Evolutionary conservation across 2,329 filamentous ascomycete genomes (phyloP).

Genomic region (Hypoxylon sp.): DNA sequence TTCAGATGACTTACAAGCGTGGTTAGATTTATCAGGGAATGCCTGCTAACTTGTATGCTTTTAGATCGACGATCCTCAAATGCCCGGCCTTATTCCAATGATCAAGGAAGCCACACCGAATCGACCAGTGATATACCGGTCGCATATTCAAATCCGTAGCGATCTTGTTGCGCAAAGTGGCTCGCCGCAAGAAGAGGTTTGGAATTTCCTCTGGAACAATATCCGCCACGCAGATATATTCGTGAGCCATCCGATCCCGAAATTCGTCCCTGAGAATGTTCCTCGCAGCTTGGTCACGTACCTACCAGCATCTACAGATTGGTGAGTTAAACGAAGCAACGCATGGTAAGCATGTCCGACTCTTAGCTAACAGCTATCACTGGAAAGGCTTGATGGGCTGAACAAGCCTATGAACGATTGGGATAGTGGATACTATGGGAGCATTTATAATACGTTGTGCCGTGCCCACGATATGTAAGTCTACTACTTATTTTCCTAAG

Average conservation of each 20-base stretch:
- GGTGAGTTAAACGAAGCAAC: conserved; percentile 56
- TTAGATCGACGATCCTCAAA: conserved; percentile 83
- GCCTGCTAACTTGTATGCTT: conserved; percentile 11
- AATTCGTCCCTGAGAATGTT: conserved; percentile 78
- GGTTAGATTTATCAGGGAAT: conserved; percentile 17
- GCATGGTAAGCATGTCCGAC: neutral
- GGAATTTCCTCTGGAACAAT: conserved; percentile 79
- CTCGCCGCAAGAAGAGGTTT: conserved; percentile 78
- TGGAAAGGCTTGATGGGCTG: conserved; percentile 75
- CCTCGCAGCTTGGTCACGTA: conserved; percentile 76
- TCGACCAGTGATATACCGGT: conserved; percentile 83
- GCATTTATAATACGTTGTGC: conserved; percentile 76
- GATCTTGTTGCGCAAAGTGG: conserved; percentile 74
- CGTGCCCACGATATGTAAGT: conserved; percentile 67
- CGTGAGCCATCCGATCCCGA: conserved; percentile 82
- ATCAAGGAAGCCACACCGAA: conserved; percentile 77
- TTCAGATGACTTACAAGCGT: neutral
- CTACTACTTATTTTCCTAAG: conserved; percentile 41
- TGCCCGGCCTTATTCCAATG: conserved; percentile 81
- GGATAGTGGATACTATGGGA: conserved; percentile 79
- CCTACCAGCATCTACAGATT: conserved; percentile 84
- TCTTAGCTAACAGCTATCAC: conserved; percentile 40
- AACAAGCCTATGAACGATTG: conserved; percentile 80
- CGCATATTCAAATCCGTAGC: conserved; percentile 84
- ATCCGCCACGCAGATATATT: conserved; percentile 80